Base-by-base conservation (phyloP, 2,329 filamentous ascomycete genomes). In the Stagonosporopsis chrysanthemi region DNA sequence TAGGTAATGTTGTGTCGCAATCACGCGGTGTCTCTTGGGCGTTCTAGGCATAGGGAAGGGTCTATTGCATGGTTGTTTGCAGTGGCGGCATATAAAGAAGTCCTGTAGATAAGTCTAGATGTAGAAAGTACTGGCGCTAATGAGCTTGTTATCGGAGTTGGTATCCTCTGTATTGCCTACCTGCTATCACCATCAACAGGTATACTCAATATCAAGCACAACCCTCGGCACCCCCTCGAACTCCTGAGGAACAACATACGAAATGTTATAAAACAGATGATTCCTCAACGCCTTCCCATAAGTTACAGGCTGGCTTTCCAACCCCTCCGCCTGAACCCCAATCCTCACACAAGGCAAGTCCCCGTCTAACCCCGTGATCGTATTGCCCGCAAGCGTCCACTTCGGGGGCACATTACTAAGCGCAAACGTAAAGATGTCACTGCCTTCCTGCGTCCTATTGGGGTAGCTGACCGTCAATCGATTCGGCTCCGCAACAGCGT, bases 181-280 rank as follows among this genome's bases (percentile, higher is more conserved):
- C 31, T 15, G 15, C 7, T n/a, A 2, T 43, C 24, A 24, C 12
- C 41, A 29, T 17, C 12, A 82, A 52, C 74, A 76, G 9, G 72
- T 74, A 58, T 75, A 75, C 42, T 60, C 60, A 14, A 77, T 59
- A 2, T 69, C 63, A 29, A 81, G 71, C 2, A 67, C 66, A 9
- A 81, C 73, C 33, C 55, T 69, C 4, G 79, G 78, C 33, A 67
- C 67, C 2, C 80, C 79, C 15, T 71, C 58, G 39, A 80, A 82
- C 2, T 65, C 73, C 0, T 59, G 58, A 0, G 79, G 79, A 1
- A 82, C 79, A 3, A 68, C 74, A 57, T 81, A 82, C 2, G 79
- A 81, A 24, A 82, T 72, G 36, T 82, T 82, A 33, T 81, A 81
- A 19, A 77, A 78, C 56, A 72, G 71, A 46, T 82, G 79, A 46